A percentile compares a stretch with the other conserved stretches of the same genome.
These are phyloP conservation scores for Liriodendron chinense DNA, from an alignment of 164 flowering plant genomes.

Conservation along the genomic window DNA sequence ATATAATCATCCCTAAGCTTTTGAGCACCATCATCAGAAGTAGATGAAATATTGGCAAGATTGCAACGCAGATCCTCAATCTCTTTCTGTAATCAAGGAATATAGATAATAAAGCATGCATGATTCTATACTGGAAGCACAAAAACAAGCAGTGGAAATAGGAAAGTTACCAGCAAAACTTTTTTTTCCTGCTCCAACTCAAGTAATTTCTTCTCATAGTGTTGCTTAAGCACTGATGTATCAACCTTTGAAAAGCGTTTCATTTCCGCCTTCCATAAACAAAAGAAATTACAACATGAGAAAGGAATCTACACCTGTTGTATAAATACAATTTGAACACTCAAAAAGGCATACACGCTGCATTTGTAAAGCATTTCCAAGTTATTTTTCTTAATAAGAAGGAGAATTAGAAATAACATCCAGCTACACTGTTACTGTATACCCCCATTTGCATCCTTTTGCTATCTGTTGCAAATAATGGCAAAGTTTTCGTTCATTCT, in stretches of 20 bases:
- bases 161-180: slow-evolving; percentile 52
- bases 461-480: too few relatives aligned
- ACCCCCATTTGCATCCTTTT: too few relatives aligned
- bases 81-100: slow-evolving; percentile 62
- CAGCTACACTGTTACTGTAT: too few relatives aligned
- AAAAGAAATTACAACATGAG: slow-evolving; percentile 3
- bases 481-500: too few relatives aligned
- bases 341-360: neutral
- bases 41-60: slow-evolving; percentile 64
- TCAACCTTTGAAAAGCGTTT: slow-evolving; percentile 61
- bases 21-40: slow-evolving; percentile 82
- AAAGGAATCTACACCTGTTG: neutral
- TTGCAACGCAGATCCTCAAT: slow-evolving; percentile 71
- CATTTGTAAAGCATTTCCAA: too few relatives aligned
- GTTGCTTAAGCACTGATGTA: slow-evolving; percentile 81
- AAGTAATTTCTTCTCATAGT: slow-evolving; percentile 88
- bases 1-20: slow-evolving; percentile 86
- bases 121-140: neutral
- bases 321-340: neutral
- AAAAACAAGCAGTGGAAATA: neutral
- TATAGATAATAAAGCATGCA: neutral
- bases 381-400: too few relatives aligned
- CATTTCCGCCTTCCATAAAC: slow-evolving; percentile 84
- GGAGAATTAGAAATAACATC: too few relatives aligned
- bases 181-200: slow-evolving; percentile 88